A percentile compares a stretch with the other conserved stretches of the same genome.
These are phyloP conservation scores for Saxispiralis lemnorum DNA, from an alignment of 495 filamentous ascomycete genomes.

Conservation along the genomic window DNA sequence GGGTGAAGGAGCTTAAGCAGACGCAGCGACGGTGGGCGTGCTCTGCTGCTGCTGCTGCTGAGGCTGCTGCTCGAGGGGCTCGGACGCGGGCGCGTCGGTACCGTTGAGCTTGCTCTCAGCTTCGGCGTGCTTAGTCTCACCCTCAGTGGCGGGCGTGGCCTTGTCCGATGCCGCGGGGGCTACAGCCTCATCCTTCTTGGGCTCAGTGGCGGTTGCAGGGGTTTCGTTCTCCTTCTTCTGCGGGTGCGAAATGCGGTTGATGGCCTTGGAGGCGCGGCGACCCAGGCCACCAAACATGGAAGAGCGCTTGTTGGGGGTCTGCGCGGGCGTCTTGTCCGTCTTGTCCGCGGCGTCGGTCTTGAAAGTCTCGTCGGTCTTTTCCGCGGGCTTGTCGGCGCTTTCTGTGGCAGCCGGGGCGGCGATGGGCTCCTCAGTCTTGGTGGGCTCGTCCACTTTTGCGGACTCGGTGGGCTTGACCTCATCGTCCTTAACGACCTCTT, in stretches of 20 bases:
- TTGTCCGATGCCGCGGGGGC: constrained; percentile 13
- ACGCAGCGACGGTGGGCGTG: constrained; percentile 23
- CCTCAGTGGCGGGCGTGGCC: constrained; percentile 15
- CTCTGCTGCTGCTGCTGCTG: constrained; percentile 16
- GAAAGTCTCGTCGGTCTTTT: constrained; percentile 11
- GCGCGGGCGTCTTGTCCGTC: too few relatives aligned
- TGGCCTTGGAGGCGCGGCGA: constrained; percentile 17
- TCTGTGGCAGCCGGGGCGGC: constrained; percentile 10
- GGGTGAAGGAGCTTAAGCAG: constrained; percentile 23
- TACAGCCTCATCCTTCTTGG: constrained; percentile 1
- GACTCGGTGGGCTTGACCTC: not conserved
- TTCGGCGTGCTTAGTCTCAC: constrained; percentile 16
- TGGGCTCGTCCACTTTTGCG: constrained; percentile 15
- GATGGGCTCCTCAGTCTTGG: constrained; percentile 10
- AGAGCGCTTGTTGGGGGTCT: constrained; percentile 18
- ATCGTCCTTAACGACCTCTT: not conserved
- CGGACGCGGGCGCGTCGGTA: constrained; percentile 25
- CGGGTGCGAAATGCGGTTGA: constrained; percentile 7
- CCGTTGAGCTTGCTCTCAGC: constrained; percentile 19
- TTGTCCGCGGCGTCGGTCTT: constrained; percentile 5
- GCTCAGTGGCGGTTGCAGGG: not conserved
- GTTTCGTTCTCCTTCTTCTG: constrained; percentile 10
- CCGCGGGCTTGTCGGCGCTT: constrained; percentile 17
- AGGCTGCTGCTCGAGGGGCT: constrained; percentile 18
- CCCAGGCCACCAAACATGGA: constrained; percentile 25